phyloP scores from a whole-genome alignment of 257 asterid genomes.

The Solanum boliviense region DNA sequence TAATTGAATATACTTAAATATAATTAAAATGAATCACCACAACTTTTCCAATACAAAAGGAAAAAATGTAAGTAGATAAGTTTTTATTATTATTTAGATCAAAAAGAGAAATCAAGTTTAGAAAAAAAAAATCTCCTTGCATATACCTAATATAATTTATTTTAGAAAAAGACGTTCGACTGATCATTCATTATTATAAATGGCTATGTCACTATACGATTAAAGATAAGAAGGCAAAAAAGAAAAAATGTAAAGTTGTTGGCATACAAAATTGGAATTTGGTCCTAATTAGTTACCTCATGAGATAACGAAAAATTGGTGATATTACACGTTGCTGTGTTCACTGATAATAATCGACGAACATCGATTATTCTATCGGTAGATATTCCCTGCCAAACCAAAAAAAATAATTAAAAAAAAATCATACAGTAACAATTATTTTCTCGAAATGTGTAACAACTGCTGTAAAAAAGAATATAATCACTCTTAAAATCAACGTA shows the following conservation, averaged over 20 bases:
- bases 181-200: no score
- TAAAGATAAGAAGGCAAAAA: no score
- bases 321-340: constrained; percentile 43
- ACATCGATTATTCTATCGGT: constrained; percentile 67
- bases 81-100: not conserved
- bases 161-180: no score
- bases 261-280: not conserved
- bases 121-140: not conserved
- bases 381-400: constrained; percentile 57
- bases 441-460: not conserved
- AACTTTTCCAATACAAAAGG: not conserved
- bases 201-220: not conserved
- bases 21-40: not conserved
- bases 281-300: constrained; percentile 34
- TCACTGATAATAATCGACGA: constrained; percentile 50
- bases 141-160: no score
- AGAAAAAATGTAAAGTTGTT: not conserved
- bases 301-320: constrained; percentile 68
- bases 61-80: not conserved
- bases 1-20: not conserved
- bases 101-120: not conserved
- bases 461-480: not conserved
- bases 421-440: not conserved
- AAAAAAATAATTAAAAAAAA: not conserved
- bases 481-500: no score